Conservation (phyloP, 164 flowering plant genomes). For the Echeveria elegans region DNA sequence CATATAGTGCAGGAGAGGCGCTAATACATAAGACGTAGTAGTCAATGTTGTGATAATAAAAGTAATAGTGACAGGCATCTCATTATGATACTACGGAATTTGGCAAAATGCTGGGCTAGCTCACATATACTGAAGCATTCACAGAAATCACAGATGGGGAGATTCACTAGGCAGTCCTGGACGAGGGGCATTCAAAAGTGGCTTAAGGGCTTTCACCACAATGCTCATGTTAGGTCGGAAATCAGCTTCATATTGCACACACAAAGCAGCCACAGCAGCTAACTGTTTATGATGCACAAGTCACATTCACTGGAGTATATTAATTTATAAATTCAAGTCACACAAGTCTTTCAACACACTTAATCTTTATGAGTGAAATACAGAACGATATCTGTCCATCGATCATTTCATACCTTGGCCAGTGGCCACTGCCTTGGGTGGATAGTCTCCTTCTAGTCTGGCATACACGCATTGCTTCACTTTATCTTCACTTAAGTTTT, state of each 20-base stretch:
- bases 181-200: slow-evolving; percentile 45
- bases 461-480: slow-evolving; percentile 80
- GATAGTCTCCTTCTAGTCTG: slow-evolving; percentile 62
- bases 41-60: too few species aligned
- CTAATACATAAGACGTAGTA: too few species aligned
- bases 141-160: slow-evolving; percentile 23
- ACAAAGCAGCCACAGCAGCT: slow-evolving; percentile 90
- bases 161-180: slow-evolving; percentile 47
- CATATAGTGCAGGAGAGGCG: too few species aligned
- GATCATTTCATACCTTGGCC: slow-evolving; percentile 60
- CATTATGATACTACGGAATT: not conserved
- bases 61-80: not conserved
- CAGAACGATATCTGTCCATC: not conserved
- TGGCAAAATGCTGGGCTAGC: not conserved
- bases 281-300: slow-evolving; percentile 28
- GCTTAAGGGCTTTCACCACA: slow-evolving; percentile 82
- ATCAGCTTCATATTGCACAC: slow-evolving; percentile 85
- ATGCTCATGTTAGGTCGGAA: slow-evolving; percentile 91
- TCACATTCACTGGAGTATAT: not conserved
- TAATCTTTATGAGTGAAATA: not conserved
- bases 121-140: not conserved
- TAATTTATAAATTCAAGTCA: too few species aligned
- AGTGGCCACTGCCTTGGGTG: slow-evolving; percentile 91
- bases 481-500: slow-evolving; percentile 80
- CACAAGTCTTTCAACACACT: too few species aligned